Conservation (phyloP, 1,284 basidiomycete species). For the Trichosporon asahii region DNA sequence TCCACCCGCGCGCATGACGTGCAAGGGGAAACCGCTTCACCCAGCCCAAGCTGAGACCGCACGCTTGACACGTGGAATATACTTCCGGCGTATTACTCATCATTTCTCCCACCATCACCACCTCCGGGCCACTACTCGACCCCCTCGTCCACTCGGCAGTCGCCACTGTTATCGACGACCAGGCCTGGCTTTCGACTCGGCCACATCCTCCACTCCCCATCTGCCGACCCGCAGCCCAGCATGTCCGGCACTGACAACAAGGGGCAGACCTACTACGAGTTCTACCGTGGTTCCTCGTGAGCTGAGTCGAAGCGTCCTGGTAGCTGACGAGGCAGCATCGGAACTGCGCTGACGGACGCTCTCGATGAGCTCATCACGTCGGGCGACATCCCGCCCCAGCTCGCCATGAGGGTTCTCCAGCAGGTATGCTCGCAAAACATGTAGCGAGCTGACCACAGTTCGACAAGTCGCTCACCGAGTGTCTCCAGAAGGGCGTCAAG, state of each 20-base stretch:
- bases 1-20: not conserved
- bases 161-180: conserved; percentile 5
- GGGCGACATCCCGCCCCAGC: conserved; percentile 92
- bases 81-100: not conserved
- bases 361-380: conserved; percentile 97
- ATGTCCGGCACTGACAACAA: conserved; percentile 30
- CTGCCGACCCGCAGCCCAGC: conserved; percentile 10
- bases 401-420: conserved; percentile 94
- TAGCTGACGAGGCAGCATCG: conserved; percentile 63
- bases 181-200: not conserved
- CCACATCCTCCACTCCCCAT: not conserved
- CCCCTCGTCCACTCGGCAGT: not conserved
- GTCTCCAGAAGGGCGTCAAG: conserved; percentile 84
- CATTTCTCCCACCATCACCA: conserved; percentile 2
- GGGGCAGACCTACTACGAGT: conserved; percentile 74
- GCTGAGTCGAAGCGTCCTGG: not conserved
- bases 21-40: not conserved
- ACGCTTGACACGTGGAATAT: not conserved
- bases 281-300: conserved; percentile 61
- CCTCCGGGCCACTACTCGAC: too few relatives aligned
- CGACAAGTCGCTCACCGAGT: conserved; percentile 89
- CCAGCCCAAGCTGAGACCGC: not conserved
- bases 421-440: conserved; percentile 62
- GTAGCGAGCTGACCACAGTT: conserved; percentile 60
- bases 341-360: conserved; percentile 96